A percentile compares a stretch with the other conserved stretches of the same genome.
Conservation (phyloP, 169 alveolate genomes). For the Pseudocohnilembus persalinus region DNA sequence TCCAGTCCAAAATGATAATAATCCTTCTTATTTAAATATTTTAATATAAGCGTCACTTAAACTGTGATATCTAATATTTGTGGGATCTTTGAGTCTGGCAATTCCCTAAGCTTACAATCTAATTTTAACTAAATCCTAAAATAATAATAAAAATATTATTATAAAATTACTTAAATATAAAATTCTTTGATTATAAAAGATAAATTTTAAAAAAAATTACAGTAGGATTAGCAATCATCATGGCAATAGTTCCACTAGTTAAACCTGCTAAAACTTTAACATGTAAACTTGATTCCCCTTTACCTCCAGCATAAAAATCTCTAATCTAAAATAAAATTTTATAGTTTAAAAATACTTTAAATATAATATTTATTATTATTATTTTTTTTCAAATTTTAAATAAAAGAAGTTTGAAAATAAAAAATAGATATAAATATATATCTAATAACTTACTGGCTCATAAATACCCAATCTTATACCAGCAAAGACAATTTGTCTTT, state of each 20-base stretch:
- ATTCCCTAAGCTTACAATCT: conserved; percentile 72
- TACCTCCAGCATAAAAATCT: conserved; percentile 27
- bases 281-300: conserved; percentile 47
- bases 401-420: background rate
- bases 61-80: conserved; percentile 51
- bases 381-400: background rate
- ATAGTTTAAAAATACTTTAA: background rate
- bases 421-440: background rate
- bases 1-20: conserved; percentile 68
- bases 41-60: conserved; percentile 54
- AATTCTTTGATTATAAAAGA: too few relatives aligned
- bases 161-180: background rate
- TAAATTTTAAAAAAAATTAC: too few relatives aligned
- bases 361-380: too few relatives aligned
- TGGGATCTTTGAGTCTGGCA: conserved; percentile 7
- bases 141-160: background rate
- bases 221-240: conserved; percentile 75
- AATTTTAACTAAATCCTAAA: conserved; percentile 67
- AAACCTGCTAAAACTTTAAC: conserved; percentile 68
- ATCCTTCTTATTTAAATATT: conserved; percentile 54
- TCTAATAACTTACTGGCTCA: conserved; percentile 48
- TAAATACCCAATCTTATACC: conserved; percentile 72
- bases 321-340: conserved; percentile 6
- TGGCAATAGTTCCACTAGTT: conserved; percentile 75
- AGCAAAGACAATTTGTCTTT: conserved; percentile 67